Evolutionary conservation across 208 protist genomes (phyloP).

Genomic region (Strigomonas culicis): DNA sequence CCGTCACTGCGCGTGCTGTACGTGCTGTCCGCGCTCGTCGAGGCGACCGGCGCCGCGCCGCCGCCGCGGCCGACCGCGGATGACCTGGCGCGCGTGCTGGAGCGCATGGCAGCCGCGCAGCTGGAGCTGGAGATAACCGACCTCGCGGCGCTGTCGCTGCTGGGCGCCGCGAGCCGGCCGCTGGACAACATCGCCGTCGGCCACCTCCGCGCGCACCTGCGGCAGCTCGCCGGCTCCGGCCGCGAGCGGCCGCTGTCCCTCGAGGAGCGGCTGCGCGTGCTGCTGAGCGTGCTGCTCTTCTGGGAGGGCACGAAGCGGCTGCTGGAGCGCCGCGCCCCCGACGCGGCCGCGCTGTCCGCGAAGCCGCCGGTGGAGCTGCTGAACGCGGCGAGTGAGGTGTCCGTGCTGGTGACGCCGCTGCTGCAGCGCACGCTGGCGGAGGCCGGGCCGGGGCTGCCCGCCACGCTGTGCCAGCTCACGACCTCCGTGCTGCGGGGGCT

Average conservation of each 20-base stretch:
- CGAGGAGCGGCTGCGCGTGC: not conserved
- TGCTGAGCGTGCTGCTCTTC: conserved; percentile 10
- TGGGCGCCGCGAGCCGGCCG: not conserved
- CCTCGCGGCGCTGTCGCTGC: conserved; percentile 7
- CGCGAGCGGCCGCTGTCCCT: not conserved
- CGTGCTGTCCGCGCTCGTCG: conserved; percentile 35
- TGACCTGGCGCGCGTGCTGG: conserved; percentile 30
- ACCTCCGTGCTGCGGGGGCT: conserved; percentile 10
- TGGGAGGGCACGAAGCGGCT: conserved; percentile 4
- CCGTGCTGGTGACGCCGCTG: not conserved
- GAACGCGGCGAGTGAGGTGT: conserved; percentile 1
- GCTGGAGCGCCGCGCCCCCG: not conserved
- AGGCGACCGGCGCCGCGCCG: conserved; percentile 11
- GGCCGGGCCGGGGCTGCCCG: too few species aligned
- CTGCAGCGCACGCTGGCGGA: not conserved
- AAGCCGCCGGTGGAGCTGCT: conserved; percentile 2
- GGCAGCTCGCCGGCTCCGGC: not conserved
- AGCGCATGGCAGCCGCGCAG: conserved; percentile 28
- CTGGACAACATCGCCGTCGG: not conserved
- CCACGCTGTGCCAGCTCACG: not conserved
- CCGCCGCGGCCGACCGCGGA: conserved; percentile 17
- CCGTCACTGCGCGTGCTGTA: conserved; percentile 74
- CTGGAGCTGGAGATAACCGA: not conserved
- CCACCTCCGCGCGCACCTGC: not conserved
- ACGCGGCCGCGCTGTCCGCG: not conserved